phyloP scores from a whole-genome alignment of 192 early-diverging fungal species.

The Haplosporangium gracile region DNA sequence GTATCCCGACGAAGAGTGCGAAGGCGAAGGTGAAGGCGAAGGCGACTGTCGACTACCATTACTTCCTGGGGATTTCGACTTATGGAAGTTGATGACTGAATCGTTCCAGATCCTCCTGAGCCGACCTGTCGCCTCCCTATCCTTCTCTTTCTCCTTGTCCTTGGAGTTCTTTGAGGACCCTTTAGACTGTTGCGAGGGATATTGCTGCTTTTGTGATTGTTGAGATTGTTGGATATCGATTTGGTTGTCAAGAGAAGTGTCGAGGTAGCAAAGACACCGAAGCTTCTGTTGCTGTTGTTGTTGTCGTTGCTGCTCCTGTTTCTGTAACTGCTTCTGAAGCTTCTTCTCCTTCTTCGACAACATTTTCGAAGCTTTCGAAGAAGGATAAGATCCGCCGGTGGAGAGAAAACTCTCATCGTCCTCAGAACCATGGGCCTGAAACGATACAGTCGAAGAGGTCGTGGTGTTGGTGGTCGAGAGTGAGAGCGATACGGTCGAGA shows the following conservation, averaged over 20 bases:
- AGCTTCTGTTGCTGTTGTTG: conserved; percentile 7
- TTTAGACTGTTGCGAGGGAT: conserved; percentile 7
- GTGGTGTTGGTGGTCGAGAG: conserved; percentile 12
- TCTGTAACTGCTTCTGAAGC: conserved; percentile 9
- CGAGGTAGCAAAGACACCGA: conserved; percentile 48
- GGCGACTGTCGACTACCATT: not conserved
- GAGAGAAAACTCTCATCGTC: conserved; percentile 24
- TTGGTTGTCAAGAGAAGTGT: conserved; percentile 21
- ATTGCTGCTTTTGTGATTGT: not conserved
- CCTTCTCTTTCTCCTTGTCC: conserved; percentile 6
- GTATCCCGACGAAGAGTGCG: not conserved
- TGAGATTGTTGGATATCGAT: not conserved
- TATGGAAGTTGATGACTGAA: conserved; percentile 33
- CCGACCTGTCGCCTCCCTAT: conserved; percentile 27
- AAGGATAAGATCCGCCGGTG: not conserved
- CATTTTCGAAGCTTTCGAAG: conserved; percentile 20
- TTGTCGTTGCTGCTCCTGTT: not conserved
- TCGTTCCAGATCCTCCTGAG: conserved; percentile 52
- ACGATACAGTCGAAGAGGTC: conserved; percentile 1
- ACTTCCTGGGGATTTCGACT: conserved; percentile 27
- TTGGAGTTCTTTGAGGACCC: conserved; percentile 27
- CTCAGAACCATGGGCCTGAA: conserved; percentile 27
- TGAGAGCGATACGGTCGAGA: conserved; percentile 26
- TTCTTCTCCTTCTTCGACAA: conserved; percentile 15
- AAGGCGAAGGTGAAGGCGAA: not conserved